Evolutionary conservation across 495 filamentous ascomycete species (phyloP).

Genomic region (Penicillium cosmopolitanum): DNA sequence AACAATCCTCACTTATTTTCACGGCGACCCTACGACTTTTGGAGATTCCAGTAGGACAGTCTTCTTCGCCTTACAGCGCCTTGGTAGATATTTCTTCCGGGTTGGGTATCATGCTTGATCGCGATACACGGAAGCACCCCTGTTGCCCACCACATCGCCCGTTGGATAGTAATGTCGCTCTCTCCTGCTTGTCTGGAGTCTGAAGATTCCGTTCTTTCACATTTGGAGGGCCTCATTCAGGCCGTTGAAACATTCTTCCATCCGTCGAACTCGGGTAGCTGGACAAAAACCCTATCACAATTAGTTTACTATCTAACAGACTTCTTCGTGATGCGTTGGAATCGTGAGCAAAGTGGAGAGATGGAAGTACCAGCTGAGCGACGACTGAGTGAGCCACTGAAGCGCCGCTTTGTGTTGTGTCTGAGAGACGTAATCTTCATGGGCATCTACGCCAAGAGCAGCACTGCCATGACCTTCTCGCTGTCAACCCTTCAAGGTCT

Average conservation of each 20-base stretch:
- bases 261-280: conserved; percentile 90
- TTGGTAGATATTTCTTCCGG: conserved; percentile 83
- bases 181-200: conserved; percentile 81
- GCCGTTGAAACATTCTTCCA: conserved; percentile 99
- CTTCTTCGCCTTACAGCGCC: conserved; percentile 84
- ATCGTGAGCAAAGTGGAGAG: conserved; percentile 89
- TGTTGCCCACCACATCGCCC: conserved; percentile 85
- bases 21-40: conserved; percentile 86
- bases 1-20: conserved; percentile 91
- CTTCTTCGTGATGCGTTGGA: conserved; percentile 98
- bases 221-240: conserved; percentile 90
- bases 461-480: conserved; percentile 86
- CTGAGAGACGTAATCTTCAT: conserved; percentile 94
- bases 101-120: conserved; percentile 80
- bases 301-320: conserved; percentile 92
- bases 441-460: conserved; percentile 96
- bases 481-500: conserved; percentile 86
- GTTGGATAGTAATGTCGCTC: conserved; percentile 93
- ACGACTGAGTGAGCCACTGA: conserved; percentile 75
- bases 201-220: conserved; percentile 78
- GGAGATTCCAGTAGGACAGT: conserved; percentile 96
- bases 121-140: conserved; percentile 94
- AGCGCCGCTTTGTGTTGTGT: conserved; percentile 87
- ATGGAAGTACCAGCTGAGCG: conserved; percentile 81
- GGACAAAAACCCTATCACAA: conserved; percentile 89